A percentile compares a stretch with the other conserved stretches of the same genome.
These are phyloP conservation scores for Porcisia deanei DNA, from an alignment of 208 protist species.

Conservation along the genomic window DNA sequence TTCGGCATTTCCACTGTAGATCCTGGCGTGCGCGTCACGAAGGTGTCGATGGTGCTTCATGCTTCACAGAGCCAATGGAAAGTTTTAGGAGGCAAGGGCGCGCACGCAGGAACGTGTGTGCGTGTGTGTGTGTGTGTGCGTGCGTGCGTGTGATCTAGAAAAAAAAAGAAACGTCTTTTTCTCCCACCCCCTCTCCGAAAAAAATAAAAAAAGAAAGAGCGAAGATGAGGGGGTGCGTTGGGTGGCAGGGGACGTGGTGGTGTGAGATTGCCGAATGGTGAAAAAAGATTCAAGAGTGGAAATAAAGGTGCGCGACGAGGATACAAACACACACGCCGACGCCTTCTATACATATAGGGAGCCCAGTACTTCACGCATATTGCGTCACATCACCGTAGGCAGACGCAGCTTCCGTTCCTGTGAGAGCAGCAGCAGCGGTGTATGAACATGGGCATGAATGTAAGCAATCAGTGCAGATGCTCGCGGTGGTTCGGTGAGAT, in stretches of 20 bases:
- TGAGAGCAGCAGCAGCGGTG: neutral
- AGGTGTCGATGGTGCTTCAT: constrained; percentile 4
- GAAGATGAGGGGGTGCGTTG: neutral
- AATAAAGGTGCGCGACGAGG: neutral
- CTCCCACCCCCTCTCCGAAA: too few species aligned
- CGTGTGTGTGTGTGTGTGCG: neutral
- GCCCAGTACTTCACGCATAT: neutral
- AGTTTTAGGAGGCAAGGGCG: neutral
- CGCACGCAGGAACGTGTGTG: too few species aligned
- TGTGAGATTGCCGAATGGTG: too few species aligned
- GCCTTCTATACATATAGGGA: neutral
- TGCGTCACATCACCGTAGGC: neutral
- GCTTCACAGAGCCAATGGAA: neutral
- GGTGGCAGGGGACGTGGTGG: neutral
- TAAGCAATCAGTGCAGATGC: neutral
- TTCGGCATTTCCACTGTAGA: neutral
- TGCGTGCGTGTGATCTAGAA: neutral
- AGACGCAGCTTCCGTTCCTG: neutral
- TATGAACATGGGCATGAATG: neutral
- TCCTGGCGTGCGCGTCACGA: neutral
- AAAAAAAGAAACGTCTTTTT: neutral
- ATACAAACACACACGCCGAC: neutral
- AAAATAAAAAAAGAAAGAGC: neutral
- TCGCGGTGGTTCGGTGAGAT: neutral
- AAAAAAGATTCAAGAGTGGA: neutral